A percentile compares a stretch with the other conserved stretches of the same genome.
Evolutionary conservation across 768 basidiomycete genomes (phyloP).

Genomic region (Russula virescens): DNA sequence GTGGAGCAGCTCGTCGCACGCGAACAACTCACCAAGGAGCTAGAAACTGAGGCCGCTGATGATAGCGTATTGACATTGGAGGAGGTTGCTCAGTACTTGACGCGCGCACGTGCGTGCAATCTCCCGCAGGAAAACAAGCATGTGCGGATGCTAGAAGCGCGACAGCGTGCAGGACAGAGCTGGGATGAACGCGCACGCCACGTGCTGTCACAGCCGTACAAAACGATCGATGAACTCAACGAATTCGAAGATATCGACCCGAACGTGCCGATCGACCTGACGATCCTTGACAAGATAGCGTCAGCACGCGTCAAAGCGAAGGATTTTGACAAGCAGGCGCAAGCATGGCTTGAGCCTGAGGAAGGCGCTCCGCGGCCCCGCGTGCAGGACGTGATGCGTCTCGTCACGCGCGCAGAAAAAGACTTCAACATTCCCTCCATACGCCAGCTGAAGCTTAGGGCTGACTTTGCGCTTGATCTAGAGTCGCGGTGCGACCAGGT

Average conservation of each 20-base stretch:
- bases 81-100: constrained; percentile 68
- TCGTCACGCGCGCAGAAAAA: constrained; percentile 66
- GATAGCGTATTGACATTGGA: constrained; percentile 65
- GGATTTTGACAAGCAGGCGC: constrained; percentile 77
- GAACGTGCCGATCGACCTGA: constrained; percentile 63
- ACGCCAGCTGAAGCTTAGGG: constrained; percentile 58
- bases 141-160: constrained; percentile 57
- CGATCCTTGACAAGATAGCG: constrained; percentile 60
- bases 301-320: constrained; percentile 60
- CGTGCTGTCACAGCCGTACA: constrained; percentile 60
- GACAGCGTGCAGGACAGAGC: constrained; percentile 58
- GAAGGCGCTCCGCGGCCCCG: constrained; percentile 50
- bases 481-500: constrained; percentile 73
- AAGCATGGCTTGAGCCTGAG: constrained; percentile 60
- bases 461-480: constrained; percentile 72
- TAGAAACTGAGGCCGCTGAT: constrained; percentile 61
- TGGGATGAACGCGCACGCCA: constrained; percentile 73
- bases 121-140: constrained; percentile 60
- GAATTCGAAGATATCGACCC: constrained; percentile 61
- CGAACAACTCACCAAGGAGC: constrained; percentile 67
- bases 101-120: constrained; percentile 63
- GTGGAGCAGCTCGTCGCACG: constrained; percentile 79
- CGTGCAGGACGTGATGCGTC: constrained; percentile 60
- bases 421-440: constrained; percentile 69
- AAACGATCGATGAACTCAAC: constrained; percentile 73